Evolutionary conservation across 495 filamentous ascomycete species (phyloP).

Genomic region (Lentithecium fluviatile): DNA sequence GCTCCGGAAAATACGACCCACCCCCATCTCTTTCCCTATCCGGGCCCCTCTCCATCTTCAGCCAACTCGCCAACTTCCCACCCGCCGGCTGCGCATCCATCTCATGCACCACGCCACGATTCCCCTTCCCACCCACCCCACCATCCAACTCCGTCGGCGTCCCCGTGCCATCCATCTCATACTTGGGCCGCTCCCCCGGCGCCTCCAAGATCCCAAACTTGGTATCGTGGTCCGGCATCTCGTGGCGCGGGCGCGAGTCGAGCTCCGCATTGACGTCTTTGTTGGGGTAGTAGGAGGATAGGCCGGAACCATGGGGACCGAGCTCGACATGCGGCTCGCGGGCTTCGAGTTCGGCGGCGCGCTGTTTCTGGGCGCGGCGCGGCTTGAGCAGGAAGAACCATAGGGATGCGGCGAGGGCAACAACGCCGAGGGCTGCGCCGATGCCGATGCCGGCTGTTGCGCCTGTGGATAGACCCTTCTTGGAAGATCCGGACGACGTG

Average conservation of each 20-base stretch:
- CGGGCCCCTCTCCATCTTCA: background rate
- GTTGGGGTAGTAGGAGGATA: background rate
- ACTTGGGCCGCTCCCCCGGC: slow-evolving; percentile 1
- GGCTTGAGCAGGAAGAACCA: background rate
- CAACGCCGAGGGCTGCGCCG: slow-evolving; percentile 45
- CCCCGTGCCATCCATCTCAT: slow-evolving; percentile 17
- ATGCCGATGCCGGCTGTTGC: slow-evolving; percentile 44
- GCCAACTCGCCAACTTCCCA: background rate
- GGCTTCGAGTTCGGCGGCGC: background rate
- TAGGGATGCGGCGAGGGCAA: slow-evolving; percentile 14
- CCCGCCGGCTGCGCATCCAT: slow-evolving; percentile 18
- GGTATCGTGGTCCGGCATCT: slow-evolving; percentile 1
- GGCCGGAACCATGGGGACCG: background rate
- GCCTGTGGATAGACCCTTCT: slow-evolving; percentile 10
- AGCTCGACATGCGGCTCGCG: background rate
- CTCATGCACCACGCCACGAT: slow-evolving; percentile 9
- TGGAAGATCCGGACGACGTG: background rate
- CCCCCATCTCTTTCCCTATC: background rate
- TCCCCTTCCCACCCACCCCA: background rate
- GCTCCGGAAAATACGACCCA: too few relatives aligned
- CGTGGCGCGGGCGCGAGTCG: slow-evolving; percentile 6
- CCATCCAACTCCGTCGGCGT: background rate
- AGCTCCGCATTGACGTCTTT: slow-evolving; percentile 1
- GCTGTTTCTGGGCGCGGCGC: background rate
- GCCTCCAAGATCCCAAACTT: slow-evolving; percentile 16